phyloP scores from a whole-genome alignment of 2,329 filamentous ascomycete species.

The Paradendryphiella salina region DNA sequence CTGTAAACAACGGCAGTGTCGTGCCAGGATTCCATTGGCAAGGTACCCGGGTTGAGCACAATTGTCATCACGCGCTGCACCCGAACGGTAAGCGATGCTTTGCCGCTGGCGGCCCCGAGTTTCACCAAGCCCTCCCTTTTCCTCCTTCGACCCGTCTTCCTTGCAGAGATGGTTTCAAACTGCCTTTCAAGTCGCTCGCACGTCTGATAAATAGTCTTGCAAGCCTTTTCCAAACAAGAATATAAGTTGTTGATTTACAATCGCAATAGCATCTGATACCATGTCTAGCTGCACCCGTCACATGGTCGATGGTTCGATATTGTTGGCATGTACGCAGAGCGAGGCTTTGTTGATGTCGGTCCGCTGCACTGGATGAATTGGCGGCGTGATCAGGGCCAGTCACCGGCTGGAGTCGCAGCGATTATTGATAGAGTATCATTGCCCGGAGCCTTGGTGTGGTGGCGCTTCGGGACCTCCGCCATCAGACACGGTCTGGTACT shows the following conservation, averaged over 20 bases:
- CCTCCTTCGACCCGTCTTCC: background rate
- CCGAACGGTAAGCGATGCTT: conserved; percentile 3
- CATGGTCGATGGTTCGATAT: background rate
- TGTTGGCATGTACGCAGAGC: background rate
- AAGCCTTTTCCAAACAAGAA: background rate
- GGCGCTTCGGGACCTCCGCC: conserved; percentile 36
- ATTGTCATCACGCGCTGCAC: background rate
- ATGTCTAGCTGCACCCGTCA: background rate
- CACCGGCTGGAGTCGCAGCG: conserved; percentile 1
- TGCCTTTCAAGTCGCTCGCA: background rate
- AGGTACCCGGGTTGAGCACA: background rate
- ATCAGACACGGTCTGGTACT: conserved; percentile 75
- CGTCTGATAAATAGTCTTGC: background rate
- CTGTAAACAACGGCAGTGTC: background rate
- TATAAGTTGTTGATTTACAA: background rate
- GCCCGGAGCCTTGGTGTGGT: conserved; percentile 23
- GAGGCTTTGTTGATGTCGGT: too few relatives aligned
- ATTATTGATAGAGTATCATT: background rate
- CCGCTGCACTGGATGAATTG: too few relatives aligned
- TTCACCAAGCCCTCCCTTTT: background rate
- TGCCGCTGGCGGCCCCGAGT: background rate
- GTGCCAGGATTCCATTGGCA: background rate
- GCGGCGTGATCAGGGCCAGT: too few relatives aligned
- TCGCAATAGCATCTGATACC: background rate
- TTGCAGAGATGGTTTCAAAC: background rate